A percentile compares a stretch with the other conserved stretches of the same genome.
Evolutionary conservation across 2,329 filamentous ascomycete species (phyloP).

Genomic region (Fusarium miscanthi): DNA sequence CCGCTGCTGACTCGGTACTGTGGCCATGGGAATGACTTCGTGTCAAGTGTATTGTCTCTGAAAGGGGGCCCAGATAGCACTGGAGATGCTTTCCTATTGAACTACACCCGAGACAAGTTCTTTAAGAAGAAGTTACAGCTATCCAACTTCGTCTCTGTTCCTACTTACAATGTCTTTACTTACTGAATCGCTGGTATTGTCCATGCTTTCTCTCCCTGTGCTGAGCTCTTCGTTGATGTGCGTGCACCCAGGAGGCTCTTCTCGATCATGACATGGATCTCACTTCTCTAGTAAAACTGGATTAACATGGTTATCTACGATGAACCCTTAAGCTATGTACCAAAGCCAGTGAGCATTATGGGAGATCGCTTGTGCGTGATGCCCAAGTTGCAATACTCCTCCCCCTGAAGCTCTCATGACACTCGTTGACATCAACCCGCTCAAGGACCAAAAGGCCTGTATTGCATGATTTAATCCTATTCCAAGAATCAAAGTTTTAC

Average conservation of each 20-base stretch:
- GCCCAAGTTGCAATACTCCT: background rate
- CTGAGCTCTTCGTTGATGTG: background rate
- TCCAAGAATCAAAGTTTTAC: fast-evolving
- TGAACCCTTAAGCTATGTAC: too few relatives aligned
- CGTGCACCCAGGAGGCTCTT: background rate
- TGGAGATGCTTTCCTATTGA: too few relatives aligned
- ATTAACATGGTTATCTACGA: fast-evolving
- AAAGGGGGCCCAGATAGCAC: background rate
- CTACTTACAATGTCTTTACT: background rate
- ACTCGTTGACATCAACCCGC: background rate
- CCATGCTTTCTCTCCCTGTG: background rate
- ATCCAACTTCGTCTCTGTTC: background rate
- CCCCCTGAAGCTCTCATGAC: background rate
- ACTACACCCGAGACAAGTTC: background rate
- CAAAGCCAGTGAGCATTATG: background rate
- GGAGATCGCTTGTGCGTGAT: background rate
- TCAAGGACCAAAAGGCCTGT: background rate
- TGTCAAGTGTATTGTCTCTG: background rate
- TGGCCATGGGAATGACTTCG: background rate
- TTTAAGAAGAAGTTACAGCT: too few relatives aligned
- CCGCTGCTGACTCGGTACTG: background rate
- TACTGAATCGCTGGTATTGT: background rate
- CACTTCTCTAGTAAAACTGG: fast-evolving
- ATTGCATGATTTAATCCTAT: fast-evolving
- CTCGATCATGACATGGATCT: background rate